Conservation (phyloP, 306 rosid genomes). For the Leucaena leucocephala region DNA sequence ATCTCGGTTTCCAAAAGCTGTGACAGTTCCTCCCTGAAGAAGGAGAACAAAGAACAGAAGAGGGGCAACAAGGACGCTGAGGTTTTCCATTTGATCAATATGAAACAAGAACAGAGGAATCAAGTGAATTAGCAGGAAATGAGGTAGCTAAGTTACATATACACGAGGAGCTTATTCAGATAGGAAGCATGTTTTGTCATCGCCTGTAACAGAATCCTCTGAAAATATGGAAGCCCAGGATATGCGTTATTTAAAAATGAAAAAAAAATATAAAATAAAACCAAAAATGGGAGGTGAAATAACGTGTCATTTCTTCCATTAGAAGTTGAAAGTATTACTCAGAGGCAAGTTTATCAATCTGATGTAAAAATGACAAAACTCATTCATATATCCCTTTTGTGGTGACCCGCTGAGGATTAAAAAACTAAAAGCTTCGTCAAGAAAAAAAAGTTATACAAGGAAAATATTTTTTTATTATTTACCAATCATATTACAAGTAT, state of each 20-base stretch:
- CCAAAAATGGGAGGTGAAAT: background rate
- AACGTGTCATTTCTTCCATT: background rate
- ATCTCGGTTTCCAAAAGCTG: conserved; percentile 44
- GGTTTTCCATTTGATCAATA: conserved; percentile 56
- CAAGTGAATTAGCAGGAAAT: conserved; percentile 7
- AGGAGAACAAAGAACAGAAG: conserved; percentile 46
- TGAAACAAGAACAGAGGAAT: conserved; percentile 1
- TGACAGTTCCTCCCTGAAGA: conserved; percentile 42
- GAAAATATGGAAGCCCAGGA: background rate
- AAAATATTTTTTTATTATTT: background rate
- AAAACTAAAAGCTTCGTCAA: too few relatives aligned
- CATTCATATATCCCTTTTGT: background rate
- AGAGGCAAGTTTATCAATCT: conserved; percentile 18
- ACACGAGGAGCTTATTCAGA: conserved; percentile 3
- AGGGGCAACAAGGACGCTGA: conserved; percentile 14
- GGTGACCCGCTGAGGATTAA: background rate
- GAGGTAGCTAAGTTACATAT: conserved; percentile 20
- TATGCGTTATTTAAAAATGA: background rate
- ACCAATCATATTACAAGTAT: too few relatives aligned
- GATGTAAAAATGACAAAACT: background rate
- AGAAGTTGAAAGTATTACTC: background rate
- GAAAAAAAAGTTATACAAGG: background rate
- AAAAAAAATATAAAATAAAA: background rate
- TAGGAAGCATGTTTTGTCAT: conserved; percentile 11
- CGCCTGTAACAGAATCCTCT: conserved; percentile 4